phyloP scores from a whole-genome alignment of 2,329 filamentous ascomycete genomes.

The Byssochlamys sp. region DNA sequence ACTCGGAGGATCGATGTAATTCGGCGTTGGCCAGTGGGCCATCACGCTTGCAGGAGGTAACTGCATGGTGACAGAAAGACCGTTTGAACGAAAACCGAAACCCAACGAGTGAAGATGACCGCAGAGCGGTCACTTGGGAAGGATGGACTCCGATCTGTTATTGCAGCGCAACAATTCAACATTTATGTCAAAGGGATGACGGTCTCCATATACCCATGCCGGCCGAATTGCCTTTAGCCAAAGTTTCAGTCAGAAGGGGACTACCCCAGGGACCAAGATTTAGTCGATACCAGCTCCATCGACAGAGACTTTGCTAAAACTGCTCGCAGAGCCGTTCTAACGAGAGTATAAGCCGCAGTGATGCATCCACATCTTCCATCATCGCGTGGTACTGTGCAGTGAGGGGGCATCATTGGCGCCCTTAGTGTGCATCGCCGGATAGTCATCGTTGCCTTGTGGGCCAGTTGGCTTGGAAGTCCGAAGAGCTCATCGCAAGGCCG shows the following conservation, averaged over 20 bases:
- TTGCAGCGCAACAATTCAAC: not conserved
- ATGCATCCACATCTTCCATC: not conserved
- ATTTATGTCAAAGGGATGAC: not conserved
- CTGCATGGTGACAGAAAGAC: not conserved
- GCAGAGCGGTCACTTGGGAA: not conserved
- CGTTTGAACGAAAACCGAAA: not conserved
- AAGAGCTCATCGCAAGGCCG: not conserved
- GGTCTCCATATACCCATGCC: not conserved
- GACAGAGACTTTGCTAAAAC: not conserved
- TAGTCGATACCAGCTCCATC: not conserved
- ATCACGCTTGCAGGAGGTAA: not conserved
- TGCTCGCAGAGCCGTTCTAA: not conserved
- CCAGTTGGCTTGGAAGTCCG: not conserved
- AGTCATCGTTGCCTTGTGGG: not conserved
- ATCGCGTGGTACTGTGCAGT: not conserved
- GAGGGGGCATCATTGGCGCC: not conserved
- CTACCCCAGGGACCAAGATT: not conserved
- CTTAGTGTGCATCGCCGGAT: not conserved
- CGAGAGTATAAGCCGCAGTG: not conserved
- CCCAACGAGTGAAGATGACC: not conserved
- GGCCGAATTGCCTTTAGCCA: not conserved
- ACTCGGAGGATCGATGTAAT: constrained; percentile 38
- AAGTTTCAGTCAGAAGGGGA: not conserved
- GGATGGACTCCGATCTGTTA: not conserved
- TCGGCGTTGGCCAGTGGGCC: constrained; percentile 36